A percentile compares a stretch with the other conserved stretches of the same genome.
Conservation (phyloP, 2,329 filamentous ascomycete genomes). For the Xylariaceae sp. region DNA sequence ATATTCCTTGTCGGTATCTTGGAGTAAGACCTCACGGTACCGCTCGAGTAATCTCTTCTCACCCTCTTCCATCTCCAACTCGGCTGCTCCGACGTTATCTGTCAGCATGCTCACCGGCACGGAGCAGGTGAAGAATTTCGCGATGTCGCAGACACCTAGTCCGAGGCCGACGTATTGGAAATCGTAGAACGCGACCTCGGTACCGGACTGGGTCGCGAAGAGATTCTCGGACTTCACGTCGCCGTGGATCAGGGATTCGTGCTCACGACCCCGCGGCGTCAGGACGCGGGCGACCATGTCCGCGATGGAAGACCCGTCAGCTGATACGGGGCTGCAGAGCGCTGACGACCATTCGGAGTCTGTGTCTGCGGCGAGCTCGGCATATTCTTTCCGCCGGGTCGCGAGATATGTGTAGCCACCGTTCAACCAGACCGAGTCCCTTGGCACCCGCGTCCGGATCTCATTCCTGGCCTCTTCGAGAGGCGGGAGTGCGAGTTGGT, state of each 20-base stretch:
- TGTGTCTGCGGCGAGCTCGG: slow-evolving; percentile 39
- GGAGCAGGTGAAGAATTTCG: slow-evolving; percentile 63
- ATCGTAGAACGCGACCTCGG: slow-evolving; percentile 59
- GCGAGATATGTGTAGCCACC: slow-evolving; percentile 66
- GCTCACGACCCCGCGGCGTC: slow-evolving; percentile 37
- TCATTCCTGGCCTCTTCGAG: slow-evolving; percentile 42
- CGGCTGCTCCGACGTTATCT: slow-evolving; percentile 3
- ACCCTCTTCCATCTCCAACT: slow-evolving; percentile 26
- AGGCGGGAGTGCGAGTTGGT: slow-evolving; percentile 47
- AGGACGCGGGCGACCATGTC: slow-evolving; percentile 50
- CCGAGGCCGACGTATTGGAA: slow-evolving; percentile 65
- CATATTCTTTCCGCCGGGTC: slow-evolving; percentile 54
- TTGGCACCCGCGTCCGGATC: slow-evolving; percentile 16
- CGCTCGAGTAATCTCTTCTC: slow-evolving; percentile 47
- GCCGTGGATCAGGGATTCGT: slow-evolving; percentile 59
- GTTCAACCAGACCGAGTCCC: slow-evolving; percentile 52
- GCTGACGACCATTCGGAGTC: slow-evolving; percentile 51
- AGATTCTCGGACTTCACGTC: slow-evolving; percentile 67
- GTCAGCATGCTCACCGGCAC: slow-evolving; percentile 51
- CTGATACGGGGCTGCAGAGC: slow-evolving; percentile 38
- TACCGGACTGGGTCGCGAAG: slow-evolving; percentile 47
- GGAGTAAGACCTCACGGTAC: slow-evolving; percentile 42
- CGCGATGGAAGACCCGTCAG: slow-evolving; percentile 37
- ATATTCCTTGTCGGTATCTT: slow-evolving; percentile 37
- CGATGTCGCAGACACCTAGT: slow-evolving; percentile 59